phyloP scores from a whole-genome alignment of 306 rosid species.

The Clitoria ternatea region DNA sequence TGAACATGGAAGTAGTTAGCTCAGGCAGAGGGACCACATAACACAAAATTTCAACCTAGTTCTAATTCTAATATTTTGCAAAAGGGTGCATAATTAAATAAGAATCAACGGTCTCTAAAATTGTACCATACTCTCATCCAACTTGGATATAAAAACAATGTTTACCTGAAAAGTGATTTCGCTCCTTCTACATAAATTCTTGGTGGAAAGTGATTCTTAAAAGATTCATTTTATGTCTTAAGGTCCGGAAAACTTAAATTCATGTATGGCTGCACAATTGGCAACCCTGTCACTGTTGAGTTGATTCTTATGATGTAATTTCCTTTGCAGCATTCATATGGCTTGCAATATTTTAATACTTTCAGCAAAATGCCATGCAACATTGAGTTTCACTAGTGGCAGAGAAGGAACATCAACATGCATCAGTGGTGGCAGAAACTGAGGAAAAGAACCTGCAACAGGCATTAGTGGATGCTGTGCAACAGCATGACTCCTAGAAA shows the following conservation, averaged over 20 bases:
- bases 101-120: conserved; percentile 1
- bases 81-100: conserved; percentile 1
- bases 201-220: not conserved
- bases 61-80: not conserved
- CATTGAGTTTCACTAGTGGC: conserved; percentile 32
- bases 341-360: conserved; percentile 58
- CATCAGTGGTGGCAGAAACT: conserved; percentile 33
- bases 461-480: conserved; percentile 24
- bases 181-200: not conserved
- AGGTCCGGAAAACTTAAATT: not conserved
- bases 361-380: conserved; percentile 45
- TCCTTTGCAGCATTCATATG: conserved; percentile 63
- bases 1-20: too few relatives aligned
- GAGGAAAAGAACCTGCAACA: conserved; percentile 15
- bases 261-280: not conserved
- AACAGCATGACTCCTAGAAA: conserved; percentile 11
- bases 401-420: conserved; percentile 35
- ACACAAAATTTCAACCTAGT: not conserved
- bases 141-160: not conserved
- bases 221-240: not conserved
- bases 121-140: not conserved
- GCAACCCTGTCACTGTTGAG: not conserved
- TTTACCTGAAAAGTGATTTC: not conserved
- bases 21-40: too few relatives aligned
- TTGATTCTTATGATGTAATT: conserved; percentile 14